phyloP scores from a whole-genome alignment of 768 basidiomycete genomes.

The Baorangia bicolor region DNA sequence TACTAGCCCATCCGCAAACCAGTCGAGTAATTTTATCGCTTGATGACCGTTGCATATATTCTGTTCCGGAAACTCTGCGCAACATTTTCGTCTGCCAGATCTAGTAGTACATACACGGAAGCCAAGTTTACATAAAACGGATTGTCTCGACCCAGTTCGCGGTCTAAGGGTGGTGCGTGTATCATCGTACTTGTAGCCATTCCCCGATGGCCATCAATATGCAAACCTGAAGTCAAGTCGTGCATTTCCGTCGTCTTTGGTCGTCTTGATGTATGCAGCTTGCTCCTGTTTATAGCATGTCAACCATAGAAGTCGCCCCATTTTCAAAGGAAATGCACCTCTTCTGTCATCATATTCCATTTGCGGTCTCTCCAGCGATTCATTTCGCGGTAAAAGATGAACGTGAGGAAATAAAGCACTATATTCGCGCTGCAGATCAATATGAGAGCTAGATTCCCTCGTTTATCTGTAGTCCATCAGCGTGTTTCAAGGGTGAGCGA shows the following conservation, averaged over 20 bases:
- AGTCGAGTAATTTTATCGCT: too few relatives aligned
- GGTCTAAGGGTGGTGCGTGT: too few relatives aligned
- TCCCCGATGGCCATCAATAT: slow-evolving; percentile 33
- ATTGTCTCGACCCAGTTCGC: too few relatives aligned
- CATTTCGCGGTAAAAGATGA: slow-evolving; percentile 51
- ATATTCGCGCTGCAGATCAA: slow-evolving; percentile 53
- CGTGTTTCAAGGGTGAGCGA: too few relatives aligned
- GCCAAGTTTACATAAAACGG: neutral
- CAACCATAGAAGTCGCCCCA: too few relatives aligned
- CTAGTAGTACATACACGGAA: too few relatives aligned
- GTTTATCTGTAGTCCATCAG: slow-evolving; percentile 43
- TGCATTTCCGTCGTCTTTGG: slow-evolving; percentile 57
- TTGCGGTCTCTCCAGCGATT: slow-evolving; percentile 48
- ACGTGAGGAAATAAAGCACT: slow-evolving; percentile 34
- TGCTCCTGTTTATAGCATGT: slow-evolving; percentile 40
- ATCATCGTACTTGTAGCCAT: neutral
- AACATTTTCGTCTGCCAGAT: too few relatives aligned
- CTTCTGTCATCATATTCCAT: slow-evolving; percentile 50
- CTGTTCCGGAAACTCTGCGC: too few relatives aligned
- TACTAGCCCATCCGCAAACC: too few relatives aligned
- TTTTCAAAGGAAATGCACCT: too few relatives aligned
- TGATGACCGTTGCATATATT: too few relatives aligned
- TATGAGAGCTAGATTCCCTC: slow-evolving; percentile 57
- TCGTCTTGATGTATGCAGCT: slow-evolving; percentile 55
- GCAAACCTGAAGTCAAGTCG: slow-evolving; percentile 61